Percentiles rank a stretch among this genome's conserved stretches.
Evolutionary conservation across 148 eudicot genomes (phyloP).

Genomic region (Rhododendron mucronatum): DNA sequence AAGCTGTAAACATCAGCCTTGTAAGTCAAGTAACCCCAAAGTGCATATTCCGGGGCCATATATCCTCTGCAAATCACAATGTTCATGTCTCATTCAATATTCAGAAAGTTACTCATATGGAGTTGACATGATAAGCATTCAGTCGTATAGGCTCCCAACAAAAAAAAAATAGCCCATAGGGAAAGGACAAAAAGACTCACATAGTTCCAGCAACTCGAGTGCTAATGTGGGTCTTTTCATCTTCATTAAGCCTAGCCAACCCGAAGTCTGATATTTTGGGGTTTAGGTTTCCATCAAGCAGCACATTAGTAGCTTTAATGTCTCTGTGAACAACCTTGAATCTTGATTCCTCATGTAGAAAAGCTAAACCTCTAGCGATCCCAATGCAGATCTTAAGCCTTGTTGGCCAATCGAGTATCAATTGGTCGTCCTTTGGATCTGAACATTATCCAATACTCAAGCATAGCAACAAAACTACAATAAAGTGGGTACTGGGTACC

Average conservation of each 20-base stretch:
- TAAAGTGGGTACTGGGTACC: background rate
- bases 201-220: conserved; percentile 49
- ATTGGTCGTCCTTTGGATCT: conserved; percentile 22
- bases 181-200: conserved; percentile 17
- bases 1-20: conserved; percentile 51
- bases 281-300: conserved; percentile 32
- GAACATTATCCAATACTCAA: conserved; percentile 1
- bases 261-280: conserved; percentile 51
- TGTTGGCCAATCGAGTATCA: conserved; percentile 38
- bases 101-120: background rate
- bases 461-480: background rate
- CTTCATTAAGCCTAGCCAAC: conserved; percentile 46
- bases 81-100: background rate
- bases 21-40: conserved; percentile 44
- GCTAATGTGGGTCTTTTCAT: conserved; percentile 51
- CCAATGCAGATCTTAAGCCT: conserved; percentile 44
- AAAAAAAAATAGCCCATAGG: background rate
- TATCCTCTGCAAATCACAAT: conserved; percentile 39
- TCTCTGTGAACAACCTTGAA: conserved; percentile 47
- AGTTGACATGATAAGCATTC: background rate
- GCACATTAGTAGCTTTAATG: conserved; percentile 48
- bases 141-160: background rate
- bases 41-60: conserved; percentile 60
- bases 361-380: conserved; percentile 45
- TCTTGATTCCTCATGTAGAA: conserved; percentile 46